These are phyloP conservation scores for Ceratocystis diversiconidia DNA, from an alignment of 2,329 filamentous ascomycete genomes.

Conservation along the genomic window DNA sequence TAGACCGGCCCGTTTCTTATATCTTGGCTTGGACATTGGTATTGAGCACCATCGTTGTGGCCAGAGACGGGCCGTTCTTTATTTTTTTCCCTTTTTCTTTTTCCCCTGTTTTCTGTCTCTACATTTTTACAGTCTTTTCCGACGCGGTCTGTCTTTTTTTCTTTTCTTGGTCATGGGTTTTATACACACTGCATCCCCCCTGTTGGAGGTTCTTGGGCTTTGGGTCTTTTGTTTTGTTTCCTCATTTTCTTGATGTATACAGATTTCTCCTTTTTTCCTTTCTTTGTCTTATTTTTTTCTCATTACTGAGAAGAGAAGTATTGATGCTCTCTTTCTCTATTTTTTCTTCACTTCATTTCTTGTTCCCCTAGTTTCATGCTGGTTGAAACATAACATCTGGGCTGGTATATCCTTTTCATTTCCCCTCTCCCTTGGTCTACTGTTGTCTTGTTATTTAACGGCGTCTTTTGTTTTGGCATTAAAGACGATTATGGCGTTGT, in stretches of 20 bases:
- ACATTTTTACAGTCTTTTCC: slow-evolving; percentile 4
- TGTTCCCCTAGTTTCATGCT: background rate
- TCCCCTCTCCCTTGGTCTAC: background rate
- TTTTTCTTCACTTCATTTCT: background rate
- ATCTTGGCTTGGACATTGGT: no score
- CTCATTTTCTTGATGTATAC: slow-evolving; percentile 4
- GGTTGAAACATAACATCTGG: background rate
- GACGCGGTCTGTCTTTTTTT: background rate
- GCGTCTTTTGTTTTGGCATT: slow-evolving; percentile 3
- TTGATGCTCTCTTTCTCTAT: background rate
- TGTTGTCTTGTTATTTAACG: background rate
- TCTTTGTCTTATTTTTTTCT: background rate
- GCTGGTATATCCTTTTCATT: background rate
- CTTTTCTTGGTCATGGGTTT: slow-evolving; percentile 4
- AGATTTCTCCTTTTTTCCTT: background rate
- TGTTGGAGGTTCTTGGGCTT: background rate
- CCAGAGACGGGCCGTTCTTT: background rate
- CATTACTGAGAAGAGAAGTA: background rate
- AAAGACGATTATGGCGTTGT: background rate
- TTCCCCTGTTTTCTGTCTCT: background rate
- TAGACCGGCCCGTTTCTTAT: background rate
- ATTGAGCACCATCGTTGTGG: background rate
- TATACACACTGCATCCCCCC: background rate
- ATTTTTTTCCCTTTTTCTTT: background rate
- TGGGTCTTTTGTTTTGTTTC: background rate